Percentiles rank a stretch among this genome's conserved stretches.
These are phyloP conservation scores for Chondrostereum purpureum DNA, from an alignment of 1,284 basidiomycete genomes.

Conservation along the genomic window DNA sequence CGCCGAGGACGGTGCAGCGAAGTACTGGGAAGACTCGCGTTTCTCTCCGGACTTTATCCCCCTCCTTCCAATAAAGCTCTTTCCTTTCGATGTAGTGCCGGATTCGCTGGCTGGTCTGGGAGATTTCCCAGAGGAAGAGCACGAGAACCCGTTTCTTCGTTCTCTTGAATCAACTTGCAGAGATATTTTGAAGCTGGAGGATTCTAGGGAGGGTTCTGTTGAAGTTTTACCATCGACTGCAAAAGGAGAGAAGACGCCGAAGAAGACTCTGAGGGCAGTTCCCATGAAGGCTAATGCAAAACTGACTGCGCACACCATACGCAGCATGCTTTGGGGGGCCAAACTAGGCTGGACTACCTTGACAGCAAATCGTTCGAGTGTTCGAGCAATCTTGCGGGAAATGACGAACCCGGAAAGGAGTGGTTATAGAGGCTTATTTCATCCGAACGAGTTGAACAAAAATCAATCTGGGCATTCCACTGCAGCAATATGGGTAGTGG, in stretches of 20 bases:
- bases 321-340: slow-evolving; percentile 65
- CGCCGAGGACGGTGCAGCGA: slow-evolving; percentile 12
- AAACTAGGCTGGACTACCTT: slow-evolving; percentile 72
- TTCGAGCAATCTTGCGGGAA: slow-evolving; percentile 65
- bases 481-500: slow-evolving; percentile 66
- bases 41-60: slow-evolving; percentile 44
- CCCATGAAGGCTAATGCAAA: slow-evolving; percentile 50
- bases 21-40: slow-evolving; percentile 63
- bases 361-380: slow-evolving; percentile 72
- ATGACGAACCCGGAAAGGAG: slow-evolving; percentile 25
- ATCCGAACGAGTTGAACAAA: slow-evolving; percentile 12
- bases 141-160: slow-evolving; percentile 8
- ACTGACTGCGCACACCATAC: slow-evolving; percentile 63
- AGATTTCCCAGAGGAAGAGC: neutral
- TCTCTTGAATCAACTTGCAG: slow-evolving; percentile 12
- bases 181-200: slow-evolving; percentile 12
- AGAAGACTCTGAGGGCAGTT: slow-evolving; percentile 27
- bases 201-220: neutral
- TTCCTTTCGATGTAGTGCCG: slow-evolving; percentile 20
- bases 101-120: neutral
- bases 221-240: too few relatives aligned
- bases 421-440: slow-evolving; percentile 19
- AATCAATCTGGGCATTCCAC: slow-evolving; percentile 14
- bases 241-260: neutral
- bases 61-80: slow-evolving; percentile 48